phyloP scores from a whole-genome alignment of 2,329 filamentous ascomycete genomes.

The Aspergillus pseudoterreus region DNA sequence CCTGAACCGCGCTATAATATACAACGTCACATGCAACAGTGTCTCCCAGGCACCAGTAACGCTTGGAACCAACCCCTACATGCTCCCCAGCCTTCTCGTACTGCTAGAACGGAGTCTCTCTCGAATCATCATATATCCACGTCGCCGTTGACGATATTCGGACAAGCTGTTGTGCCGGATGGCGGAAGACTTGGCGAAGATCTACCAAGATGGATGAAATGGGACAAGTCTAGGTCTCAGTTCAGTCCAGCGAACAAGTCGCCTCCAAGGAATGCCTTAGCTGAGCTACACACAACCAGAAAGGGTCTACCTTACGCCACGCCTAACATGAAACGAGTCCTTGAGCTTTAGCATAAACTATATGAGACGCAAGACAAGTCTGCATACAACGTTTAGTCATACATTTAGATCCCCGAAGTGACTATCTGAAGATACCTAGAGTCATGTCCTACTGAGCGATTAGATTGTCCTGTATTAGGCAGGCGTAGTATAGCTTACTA shows the following conservation, averaged over 20 bases:
- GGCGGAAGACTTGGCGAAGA: neutral
- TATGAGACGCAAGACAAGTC: too few species aligned
- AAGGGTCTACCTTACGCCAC: neutral
- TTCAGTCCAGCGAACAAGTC: too few species aligned
- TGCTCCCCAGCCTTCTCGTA: too few species aligned
- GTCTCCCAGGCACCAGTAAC: neutral
- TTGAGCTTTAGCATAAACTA: too few species aligned
- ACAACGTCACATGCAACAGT: slow-evolving; percentile 1
- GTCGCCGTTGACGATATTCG: slow-evolving; percentile 12
- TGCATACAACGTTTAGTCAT: too few species aligned
- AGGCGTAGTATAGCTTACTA: neutral
- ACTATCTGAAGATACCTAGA: too few species aligned
- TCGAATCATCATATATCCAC: neutral
- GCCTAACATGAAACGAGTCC: neutral
- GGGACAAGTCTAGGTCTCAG: neutral
- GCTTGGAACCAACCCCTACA: too few species aligned
- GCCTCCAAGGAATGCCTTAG: too few species aligned
- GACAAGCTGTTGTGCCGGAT: slow-evolving; percentile 11
- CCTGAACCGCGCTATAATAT: slow-evolving; percentile 11
- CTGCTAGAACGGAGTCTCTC: neutral
- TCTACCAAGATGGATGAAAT: neutral
- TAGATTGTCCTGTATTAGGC: too few species aligned
- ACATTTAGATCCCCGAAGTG: too few species aligned
- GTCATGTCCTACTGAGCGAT: too few species aligned
- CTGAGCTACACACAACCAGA: neutral